Evolutionary conservation across 257 asterid species (phyloP).

Genomic region (Nicotiana sylvestris): DNA sequence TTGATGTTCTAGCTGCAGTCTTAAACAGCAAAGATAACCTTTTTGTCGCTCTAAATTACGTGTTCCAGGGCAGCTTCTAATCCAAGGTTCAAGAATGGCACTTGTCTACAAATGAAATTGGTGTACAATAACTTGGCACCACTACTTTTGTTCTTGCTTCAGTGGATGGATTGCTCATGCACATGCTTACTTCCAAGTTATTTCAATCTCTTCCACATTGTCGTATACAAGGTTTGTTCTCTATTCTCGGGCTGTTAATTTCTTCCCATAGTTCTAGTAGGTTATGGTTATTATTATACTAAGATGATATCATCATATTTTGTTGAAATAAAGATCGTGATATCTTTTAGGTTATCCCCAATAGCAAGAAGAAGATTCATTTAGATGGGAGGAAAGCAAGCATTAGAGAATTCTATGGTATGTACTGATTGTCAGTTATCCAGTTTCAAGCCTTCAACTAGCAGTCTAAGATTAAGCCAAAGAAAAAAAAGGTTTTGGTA

Average conservation of each 20-base stretch:
- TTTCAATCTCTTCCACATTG: slow-evolving; percentile 43
- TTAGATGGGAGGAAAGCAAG: slow-evolving; percentile 54
- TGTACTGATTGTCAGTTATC: neutral
- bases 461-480: neutral
- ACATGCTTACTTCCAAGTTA: slow-evolving; percentile 41
- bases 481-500: too few relatives aligned
- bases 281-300: neutral
- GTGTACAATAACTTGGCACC: slow-evolving; percentile 51
- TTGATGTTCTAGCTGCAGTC: neutral
- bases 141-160: slow-evolving; percentile 38
- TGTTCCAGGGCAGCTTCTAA: slow-evolving; percentile 54
- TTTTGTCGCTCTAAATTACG: neutral
- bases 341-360: slow-evolving; percentile 38
- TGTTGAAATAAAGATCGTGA: neutral
- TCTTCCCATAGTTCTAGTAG: neutral
- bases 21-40: neutral
- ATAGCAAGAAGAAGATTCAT: slow-evolving; percentile 31
- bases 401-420: slow-evolving; percentile 56
- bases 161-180: slow-evolving; percentile 57
- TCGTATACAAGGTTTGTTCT: slow-evolving; percentile 43
- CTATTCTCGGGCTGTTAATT: neutral
- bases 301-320: neutral
- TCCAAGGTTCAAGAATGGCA: slow-evolving; percentile 42
- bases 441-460: neutral
- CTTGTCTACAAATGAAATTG: slow-evolving; percentile 51